Base-by-base conservation (phyloP, 1,284 basidiomycete species). In the Thecaphora frezii region DNA sequence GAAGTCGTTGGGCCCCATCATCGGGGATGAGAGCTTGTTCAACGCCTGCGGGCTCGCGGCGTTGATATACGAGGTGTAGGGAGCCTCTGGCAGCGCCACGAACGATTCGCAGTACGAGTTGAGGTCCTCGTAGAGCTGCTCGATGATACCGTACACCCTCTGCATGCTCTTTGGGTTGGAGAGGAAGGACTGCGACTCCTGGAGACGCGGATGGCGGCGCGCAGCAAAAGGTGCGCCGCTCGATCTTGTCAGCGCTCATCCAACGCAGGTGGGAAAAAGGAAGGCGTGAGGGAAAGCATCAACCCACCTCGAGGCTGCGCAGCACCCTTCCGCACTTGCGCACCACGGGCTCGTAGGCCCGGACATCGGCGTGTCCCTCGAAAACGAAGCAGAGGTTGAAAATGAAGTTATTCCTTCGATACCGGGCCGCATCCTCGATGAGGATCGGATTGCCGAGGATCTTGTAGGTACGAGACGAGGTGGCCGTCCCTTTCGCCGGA, bases 321-420 rank as follows among this genome's bases (percentile, higher is more conserved):
- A 99, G 81, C 24, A 96, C 90, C 23, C 93, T 85, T 58, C 89
- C 93, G 46, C 92, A 88, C 82, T 98, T 99, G 44, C 94, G 85
- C 13, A 97, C 92, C 48, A 98, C 86, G 0, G 93, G 91, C 73
- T 98, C 94, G 80, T 96, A 99, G 51, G 91, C 92, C 70, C 90
- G 90, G 40, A 97, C 82, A 74, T 94, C 93, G 2, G 92, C 90
- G 37, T 87, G 85, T 13, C 80, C 78, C 46, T 94, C 90, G 77
- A 99, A 98, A 5, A 97, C 94, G 79, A 97, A 96, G 56, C 76
- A 77, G 78, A 97, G 81, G 76, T 97, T 98, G 82, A 93, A 98
- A 73, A 90, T 86, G 80, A 97, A 96, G 80, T 89, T 73, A 48
- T 79, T 80, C 13, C 78, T 47, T 19, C 64, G 64, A 43, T 78